Percentiles rank a stretch among this genome's conserved stretches.
Evolutionary conservation across 768 basidiomycete genomes (phyloP).

Genomic region (Mycena kentingensis): DNA sequence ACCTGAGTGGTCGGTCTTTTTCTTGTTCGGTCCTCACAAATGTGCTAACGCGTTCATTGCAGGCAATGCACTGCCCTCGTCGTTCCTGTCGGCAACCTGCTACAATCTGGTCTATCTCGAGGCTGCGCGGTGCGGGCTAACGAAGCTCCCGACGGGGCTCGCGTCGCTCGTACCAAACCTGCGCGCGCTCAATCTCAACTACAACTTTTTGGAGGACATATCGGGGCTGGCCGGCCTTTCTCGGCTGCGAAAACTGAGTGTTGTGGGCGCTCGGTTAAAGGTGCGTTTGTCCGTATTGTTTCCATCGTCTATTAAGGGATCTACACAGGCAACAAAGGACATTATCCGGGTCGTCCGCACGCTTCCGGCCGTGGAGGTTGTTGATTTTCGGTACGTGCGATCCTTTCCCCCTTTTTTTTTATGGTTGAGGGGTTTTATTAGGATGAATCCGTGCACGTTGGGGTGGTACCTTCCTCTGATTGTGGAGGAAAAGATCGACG

Average conservation of each 20-base stretch:
- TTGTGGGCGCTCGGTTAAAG: constrained; percentile 82
- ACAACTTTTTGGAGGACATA: constrained; percentile 88
- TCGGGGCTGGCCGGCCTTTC: constrained; percentile 67
- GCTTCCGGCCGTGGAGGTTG: constrained; percentile 71
- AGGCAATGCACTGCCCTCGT: constrained; percentile 71
- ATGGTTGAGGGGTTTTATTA: constrained; percentile 25
- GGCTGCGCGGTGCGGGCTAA: constrained; percentile 82
- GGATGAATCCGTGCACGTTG: constrained; percentile 96
- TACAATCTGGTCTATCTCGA: constrained; percentile 93
- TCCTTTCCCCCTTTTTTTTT: constrained; percentile 8
- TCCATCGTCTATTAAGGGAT: not conserved
- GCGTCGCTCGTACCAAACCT: constrained; percentile 76
- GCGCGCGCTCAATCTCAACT: constrained; percentile 91
- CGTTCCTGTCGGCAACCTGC: constrained; percentile 72
- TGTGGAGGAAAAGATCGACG: constrained; percentile 43
- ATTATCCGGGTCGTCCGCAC: constrained; percentile 71
- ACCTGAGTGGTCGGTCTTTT: constrained; percentile 79
- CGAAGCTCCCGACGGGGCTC: constrained; percentile 68
- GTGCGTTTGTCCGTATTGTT: not conserved
- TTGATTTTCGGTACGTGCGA: constrained; percentile 25
- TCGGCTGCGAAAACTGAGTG: constrained; percentile 79
- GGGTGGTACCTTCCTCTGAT: constrained; percentile 94
- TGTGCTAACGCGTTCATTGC: constrained; percentile 22
- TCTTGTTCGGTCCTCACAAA: constrained; percentile 18
- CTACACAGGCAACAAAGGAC: constrained; percentile 54